Evolutionary conservation across 83 land plant genomes (phyloP).

Genomic region (Larix sibirica): DNA sequence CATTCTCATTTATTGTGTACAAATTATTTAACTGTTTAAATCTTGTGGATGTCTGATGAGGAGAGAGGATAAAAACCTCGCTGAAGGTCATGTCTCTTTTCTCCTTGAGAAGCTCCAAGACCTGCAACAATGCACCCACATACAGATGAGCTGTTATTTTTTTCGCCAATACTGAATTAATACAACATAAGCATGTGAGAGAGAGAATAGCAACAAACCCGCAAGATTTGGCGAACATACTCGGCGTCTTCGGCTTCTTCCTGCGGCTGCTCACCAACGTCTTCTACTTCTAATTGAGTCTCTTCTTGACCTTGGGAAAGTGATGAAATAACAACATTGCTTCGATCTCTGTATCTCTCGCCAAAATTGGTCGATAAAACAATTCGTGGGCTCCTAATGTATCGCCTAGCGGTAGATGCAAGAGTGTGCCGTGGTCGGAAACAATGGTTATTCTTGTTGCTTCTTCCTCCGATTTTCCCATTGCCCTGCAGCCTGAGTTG

Average conservation of each 20-base stretch:
- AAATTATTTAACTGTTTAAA: no score
- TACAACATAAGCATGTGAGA: not conserved
- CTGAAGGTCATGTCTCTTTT: conserved; percentile 86
- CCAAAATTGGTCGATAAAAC: no score
- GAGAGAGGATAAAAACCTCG: conserved; percentile 43
- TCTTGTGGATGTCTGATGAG: not conserved
- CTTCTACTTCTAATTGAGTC: not conserved
- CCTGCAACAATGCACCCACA: conserved; percentile 33
- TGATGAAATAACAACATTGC: conserved; percentile 1
- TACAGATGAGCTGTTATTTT: not conserved
- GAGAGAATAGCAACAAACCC: conserved; percentile 15
- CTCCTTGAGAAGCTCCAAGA: conserved; percentile 73
- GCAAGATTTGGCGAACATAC: conserved; percentile 30
- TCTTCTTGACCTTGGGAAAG: conserved; percentile 11
- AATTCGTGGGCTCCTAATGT: no score
- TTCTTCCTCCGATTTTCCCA: no score
- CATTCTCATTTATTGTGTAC: no score
- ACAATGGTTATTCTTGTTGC: no score
- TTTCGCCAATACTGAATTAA: no score
- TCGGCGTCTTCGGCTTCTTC: conserved; percentile 30
- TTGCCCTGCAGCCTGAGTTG: no score
- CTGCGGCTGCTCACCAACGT: not conserved
- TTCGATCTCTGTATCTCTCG: not conserved
- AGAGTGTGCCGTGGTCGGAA: no score
- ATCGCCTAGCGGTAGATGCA: no score